Base-by-base conservation (phyloP, 1,139 yeast genomes). In the Candida buenavistaensis region DNA sequence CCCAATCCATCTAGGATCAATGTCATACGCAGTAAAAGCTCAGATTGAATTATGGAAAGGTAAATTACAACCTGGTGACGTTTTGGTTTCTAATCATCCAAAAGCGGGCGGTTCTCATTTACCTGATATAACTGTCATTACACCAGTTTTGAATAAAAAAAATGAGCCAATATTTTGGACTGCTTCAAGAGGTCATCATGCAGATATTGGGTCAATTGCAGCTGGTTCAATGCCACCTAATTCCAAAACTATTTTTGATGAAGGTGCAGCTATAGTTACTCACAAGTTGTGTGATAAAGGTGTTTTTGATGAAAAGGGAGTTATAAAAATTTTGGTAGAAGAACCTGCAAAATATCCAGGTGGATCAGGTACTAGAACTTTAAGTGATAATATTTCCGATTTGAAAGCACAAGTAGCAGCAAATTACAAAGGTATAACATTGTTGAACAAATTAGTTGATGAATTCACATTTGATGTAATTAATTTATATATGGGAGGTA, bases 1-100 rank as follows among this genome's bases (percentile, higher is more conserved):
- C 34, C 95, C 95, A 1, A 90, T 85, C 28, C 95, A 86, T 54
- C 62, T 86, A 41, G 95, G 95, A 2, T 86, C 95, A 3, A 86
- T 86, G 95, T 82, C 90, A 1, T 80, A 84, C 34, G 88, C 90
- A n/a, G 86, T 84, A 7, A 72, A 75, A 35, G 80, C 77, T 7
- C 92, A 84, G 56, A 74, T 75, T 26, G 68, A 78, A 28, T 40
- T 76, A 22, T 83, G 92, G 89, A 61, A 74, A 38, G 83, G 78
- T 9, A 63, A 74, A 26, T 55, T 78, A 43, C 61, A 73, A 37
- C 79, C 75, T 7, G 94, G 94, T 16, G 94, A 84, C 59, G 92
- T 84, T 1, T 57, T 85, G 21, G 82, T 83, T 5, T 77, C 89
- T 1, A 85, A 85, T 51, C 94, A 85, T 51, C 95, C 95, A 2